Base-by-base conservation (phyloP, 2,329 filamentous ascomycete genomes). In the Fusarium nisikadoi region DNA sequence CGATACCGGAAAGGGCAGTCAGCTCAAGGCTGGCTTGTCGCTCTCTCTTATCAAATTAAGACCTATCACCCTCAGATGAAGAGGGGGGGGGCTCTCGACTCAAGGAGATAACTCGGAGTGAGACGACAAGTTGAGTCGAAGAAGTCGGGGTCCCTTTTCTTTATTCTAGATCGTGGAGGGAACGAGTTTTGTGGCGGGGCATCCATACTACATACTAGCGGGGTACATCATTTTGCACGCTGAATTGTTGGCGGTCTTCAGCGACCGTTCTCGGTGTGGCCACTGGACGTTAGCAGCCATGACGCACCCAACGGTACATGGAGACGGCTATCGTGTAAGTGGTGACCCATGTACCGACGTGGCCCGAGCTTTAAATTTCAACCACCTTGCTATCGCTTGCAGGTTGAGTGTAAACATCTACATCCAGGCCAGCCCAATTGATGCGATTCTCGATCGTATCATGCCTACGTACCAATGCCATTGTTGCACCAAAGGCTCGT, bases 381-480 rank as follows among this genome's bases (percentile, higher is more conserved):
- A 23, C 49, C 39, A 46, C 46, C 17, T 33, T 23, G 33, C 54
- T 53, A 53, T 45, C 54, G 50, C 43, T 39, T 46, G 50, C 36
- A 25, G 27, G n/a, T 11, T 29, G 20, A 33, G 54, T 60, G 45
- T 55, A 56, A 46, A 36, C 41, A 25, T 31, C 20, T 61, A 33
- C 45, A 49, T 41, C 25, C 17, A 56, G 47, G 20, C 29, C 35
- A 23, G 17, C 19, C 25, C 65, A 49, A 54, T 70, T 60, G 68
- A 68, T 73, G 55, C 69, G 50, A 43, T 54, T 36, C 35, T 56
- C 67, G 69, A 75, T 70, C 68, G 79, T 80, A 76, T 58, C 61
- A 80, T 80, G 79, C 73, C 55, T 62, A 43, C 55, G 47, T 42
- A 62, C 47, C 72, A 67, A 81, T 81, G 79, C 75, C 75, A 55